These are phyloP conservation scores for Pythium aquatile DNA, from an alignment of 352 stramenopile species.

Conservation along the genomic window DNA sequence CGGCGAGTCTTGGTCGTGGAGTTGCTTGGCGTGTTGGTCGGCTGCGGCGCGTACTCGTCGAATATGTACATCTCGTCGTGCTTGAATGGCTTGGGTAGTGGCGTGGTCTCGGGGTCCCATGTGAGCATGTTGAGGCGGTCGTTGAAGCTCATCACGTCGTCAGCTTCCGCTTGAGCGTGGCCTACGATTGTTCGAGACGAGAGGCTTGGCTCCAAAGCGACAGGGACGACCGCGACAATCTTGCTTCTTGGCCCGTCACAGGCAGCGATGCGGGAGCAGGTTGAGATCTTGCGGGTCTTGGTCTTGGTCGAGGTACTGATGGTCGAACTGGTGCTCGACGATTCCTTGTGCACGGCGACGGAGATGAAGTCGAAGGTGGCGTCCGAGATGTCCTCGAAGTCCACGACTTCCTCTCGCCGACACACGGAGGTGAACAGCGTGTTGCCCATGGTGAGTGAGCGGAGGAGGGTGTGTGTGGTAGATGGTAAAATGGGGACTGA, in stretches of 20 bases:
- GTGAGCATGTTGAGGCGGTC: slow-evolving; percentile 38
- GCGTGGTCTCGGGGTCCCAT: slow-evolving; percentile 33
- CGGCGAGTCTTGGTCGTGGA: slow-evolving; percentile 11
- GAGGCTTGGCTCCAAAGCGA: slow-evolving; percentile 23
- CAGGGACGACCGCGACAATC: slow-evolving; percentile 30
- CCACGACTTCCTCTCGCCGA: slow-evolving; percentile 25
- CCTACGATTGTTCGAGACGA: slow-evolving; percentile 19
- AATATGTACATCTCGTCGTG: slow-evolving; percentile 29
- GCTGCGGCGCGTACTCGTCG: slow-evolving; percentile 30
- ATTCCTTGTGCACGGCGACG: slow-evolving; percentile 27
- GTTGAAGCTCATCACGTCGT: slow-evolving; percentile 32
- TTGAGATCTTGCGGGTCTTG: slow-evolving; percentile 9
- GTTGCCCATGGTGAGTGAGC: slow-evolving; percentile 30
- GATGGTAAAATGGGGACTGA: slow-evolving; percentile 32
- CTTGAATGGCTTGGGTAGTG: slow-evolving; percentile 27
- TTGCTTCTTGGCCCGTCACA: slow-evolving; percentile 8
- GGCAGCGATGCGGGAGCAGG: not conserved
- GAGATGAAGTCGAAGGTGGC: slow-evolving; percentile 39
- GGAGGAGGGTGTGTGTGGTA: not conserved
- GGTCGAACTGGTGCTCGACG: not conserved
- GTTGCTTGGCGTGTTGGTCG: slow-evolving; percentile 9
- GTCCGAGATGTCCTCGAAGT: slow-evolving; percentile 38
- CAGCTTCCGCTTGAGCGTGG: slow-evolving; percentile 7
- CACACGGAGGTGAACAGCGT: slow-evolving; percentile 30
- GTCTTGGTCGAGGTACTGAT: slow-evolving; percentile 8